Evolutionary conservation across 2,329 filamentous ascomycete species (phyloP).

Genomic region (Ceratocystis papillata): DNA sequence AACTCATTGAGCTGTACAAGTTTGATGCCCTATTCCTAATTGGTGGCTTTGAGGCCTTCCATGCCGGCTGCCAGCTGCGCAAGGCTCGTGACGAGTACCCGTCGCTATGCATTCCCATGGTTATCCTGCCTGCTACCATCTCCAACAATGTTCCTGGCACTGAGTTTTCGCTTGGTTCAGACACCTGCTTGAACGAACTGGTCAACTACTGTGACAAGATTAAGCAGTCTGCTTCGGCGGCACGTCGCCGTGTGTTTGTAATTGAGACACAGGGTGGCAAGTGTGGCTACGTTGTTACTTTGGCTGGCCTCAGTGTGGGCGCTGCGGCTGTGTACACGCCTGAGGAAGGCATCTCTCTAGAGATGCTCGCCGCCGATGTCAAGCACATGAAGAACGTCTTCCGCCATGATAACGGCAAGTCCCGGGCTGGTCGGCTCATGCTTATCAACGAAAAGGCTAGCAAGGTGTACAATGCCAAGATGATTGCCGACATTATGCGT

Average conservation of each 20-base stretch:
- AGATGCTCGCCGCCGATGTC: constrained; percentile 87
- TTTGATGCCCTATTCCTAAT: constrained; percentile 88
- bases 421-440: constrained; percentile 82
- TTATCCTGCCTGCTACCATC: constrained; percentile 87
- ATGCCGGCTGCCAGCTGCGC: constrained; percentile 76
- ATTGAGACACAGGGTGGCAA: constrained; percentile 95
- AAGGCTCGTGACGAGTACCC: constrained; percentile 68
- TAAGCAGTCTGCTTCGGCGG: constrained; percentile 90
- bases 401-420: constrained; percentile 72
- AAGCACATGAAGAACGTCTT: constrained; percentile 80
- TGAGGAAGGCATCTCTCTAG: constrained; percentile 86
- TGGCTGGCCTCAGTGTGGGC: constrained; percentile 83
- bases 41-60: constrained; percentile 94
- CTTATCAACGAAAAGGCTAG: constrained; percentile 95
- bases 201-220: constrained; percentile 96
- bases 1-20: constrained; percentile 72
- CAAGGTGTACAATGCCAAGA: constrained; percentile 78
- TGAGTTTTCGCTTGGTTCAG: constrained; percentile 91
- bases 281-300: constrained; percentile 84
- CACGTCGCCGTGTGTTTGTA: constrained; percentile 86
- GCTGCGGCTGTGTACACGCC: constrained; percentile 92
- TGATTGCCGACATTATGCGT: constrained; percentile 90
- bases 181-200: constrained; percentile 91
- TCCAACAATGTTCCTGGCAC: constrained; percentile 98
- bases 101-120: constrained; percentile 84